These are phyloP conservation scores for Zymoseptoria pseudotritici DNA, from an alignment of 2,329 filamentous ascomycete species.

Conservation along the genomic window DNA sequence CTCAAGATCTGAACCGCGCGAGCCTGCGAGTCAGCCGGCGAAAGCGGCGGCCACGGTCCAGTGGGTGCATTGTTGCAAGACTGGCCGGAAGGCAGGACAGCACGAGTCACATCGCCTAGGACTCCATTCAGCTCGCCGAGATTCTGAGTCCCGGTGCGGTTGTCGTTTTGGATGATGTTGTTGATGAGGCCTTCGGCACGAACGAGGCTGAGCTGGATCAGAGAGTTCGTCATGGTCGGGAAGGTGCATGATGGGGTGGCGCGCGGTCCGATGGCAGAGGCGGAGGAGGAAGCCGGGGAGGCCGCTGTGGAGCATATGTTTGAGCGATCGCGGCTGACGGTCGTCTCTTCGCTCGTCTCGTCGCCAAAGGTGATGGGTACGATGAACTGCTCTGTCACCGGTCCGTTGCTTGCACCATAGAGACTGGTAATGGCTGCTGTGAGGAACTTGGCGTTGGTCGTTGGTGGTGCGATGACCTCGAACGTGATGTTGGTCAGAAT, in stretches of 20 bases:
- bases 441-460: conserved; percentile 4
- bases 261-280: background rate
- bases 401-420: conserved; percentile 10
- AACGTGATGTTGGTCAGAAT: conserved; percentile 12
- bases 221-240: conserved; percentile 3
- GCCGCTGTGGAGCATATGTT: conserved; percentile 6
- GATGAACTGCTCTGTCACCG: conserved; percentile 7
- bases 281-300: background rate
- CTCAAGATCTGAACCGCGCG: conserved; percentile 10
- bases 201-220: conserved; percentile 7
- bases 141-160: conserved; percentile 6
- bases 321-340: conserved; percentile 1
- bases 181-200: conserved; percentile 9
- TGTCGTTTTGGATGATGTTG: conserved; percentile 8
- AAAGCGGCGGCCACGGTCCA: conserved; percentile 5
- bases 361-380: conserved; percentile 7
- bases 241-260: conserved; percentile 2
- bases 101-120: conserved; percentile 8
- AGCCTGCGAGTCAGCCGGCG: conserved; percentile 5
- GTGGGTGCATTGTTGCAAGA: conserved; percentile 7
- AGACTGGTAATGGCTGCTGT: conserved; percentile 11
- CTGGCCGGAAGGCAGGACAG: conserved; percentile 1
- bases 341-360: conserved; percentile 5
- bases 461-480: conserved; percentile 7
- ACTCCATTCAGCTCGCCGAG: conserved; percentile 11